Percentiles rank a stretch among this genome's conserved stretches.
phyloP scores from a whole-genome alignment of 176 grass and related monocot genomes.

The Oryza glumipatula region DNA sequence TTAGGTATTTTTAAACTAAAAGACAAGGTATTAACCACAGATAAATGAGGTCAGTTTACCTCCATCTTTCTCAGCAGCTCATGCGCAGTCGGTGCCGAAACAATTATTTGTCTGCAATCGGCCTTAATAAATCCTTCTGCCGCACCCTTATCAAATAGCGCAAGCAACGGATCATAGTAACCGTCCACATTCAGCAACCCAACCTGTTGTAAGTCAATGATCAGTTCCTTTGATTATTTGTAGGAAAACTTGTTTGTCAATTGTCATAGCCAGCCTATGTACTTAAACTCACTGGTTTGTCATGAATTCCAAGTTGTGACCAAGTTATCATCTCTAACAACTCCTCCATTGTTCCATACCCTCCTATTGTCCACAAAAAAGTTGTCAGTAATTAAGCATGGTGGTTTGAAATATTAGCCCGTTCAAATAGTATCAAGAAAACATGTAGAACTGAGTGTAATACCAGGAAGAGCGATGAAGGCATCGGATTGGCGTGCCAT shows the following conservation, averaged over 20 bases:
- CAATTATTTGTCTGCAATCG: slow-evolving; percentile 75
- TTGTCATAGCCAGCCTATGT: not conserved
- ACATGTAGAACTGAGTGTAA: slow-evolving; percentile 33
- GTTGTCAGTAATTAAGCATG: slow-evolving; percentile 20
- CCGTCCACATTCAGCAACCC: slow-evolving; percentile 94
- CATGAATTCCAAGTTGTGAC: slow-evolving; percentile 96
- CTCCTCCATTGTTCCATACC: slow-evolving; percentile 99
- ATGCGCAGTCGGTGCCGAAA: slow-evolving; percentile 72
- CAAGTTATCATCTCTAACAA: slow-evolving; percentile 99
- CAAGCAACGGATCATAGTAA: slow-evolving; percentile 92
- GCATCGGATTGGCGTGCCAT: slow-evolving; percentile 89
- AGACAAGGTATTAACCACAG: not conserved
- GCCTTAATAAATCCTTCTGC: slow-evolving; percentile 92
- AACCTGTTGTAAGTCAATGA: slow-evolving; percentile 59
- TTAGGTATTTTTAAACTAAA: slow-evolving; percentile 18
- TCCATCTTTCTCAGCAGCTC: slow-evolving; percentile 92
- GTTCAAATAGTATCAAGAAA: not conserved
- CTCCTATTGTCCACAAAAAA: slow-evolving; percentile 60
- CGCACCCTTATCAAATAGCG: slow-evolving; percentile 85
- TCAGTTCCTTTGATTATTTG: slow-evolving; percentile 25
- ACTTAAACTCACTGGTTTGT: slow-evolving; percentile 74
- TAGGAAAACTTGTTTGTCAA: slow-evolving; percentile 2
- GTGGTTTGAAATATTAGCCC: not conserved
- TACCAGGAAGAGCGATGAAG: slow-evolving; percentile 97
- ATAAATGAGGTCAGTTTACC: slow-evolving; percentile 47